Evolutionary conservation across 257 asterid species (phyloP).

Genomic region (Rehmannia glutinosa): DNA sequence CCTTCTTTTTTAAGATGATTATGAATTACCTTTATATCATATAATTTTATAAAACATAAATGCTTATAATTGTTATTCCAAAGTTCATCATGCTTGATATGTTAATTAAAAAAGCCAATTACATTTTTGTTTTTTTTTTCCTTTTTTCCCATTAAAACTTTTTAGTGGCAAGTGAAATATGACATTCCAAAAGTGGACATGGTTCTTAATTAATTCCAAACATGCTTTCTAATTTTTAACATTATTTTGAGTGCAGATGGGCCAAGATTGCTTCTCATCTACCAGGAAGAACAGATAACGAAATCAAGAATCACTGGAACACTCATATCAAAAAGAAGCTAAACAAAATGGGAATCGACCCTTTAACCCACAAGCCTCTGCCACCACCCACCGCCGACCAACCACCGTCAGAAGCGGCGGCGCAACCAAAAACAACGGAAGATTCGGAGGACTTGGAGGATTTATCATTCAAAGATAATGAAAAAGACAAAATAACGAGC

Average conservation of each 20-base stretch:
- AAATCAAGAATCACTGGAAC: constrained; percentile 48
- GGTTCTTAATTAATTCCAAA: too few relatives aligned
- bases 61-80: too few relatives aligned
- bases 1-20: too few relatives aligned
- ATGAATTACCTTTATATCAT: too few relatives aligned
- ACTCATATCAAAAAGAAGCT: constrained; percentile 40
- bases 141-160: too few relatives aligned
- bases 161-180: too few relatives aligned
- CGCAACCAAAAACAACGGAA: not conserved
- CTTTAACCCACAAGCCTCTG: constrained; percentile 37
- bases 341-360: constrained; percentile 44
- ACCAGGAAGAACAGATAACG: constrained; percentile 45
- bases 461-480: not conserved
- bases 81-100: too few relatives aligned
- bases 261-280: constrained; percentile 39
- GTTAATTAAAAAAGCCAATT: too few relatives aligned
- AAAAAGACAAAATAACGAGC: not conserved
- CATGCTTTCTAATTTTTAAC: too few relatives aligned
- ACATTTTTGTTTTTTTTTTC: too few relatives aligned
- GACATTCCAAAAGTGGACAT: too few relatives aligned
- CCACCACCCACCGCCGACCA: constrained; percentile 14
- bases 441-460: not conserved
- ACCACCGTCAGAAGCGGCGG: not conserved
- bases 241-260: constrained; percentile 27
- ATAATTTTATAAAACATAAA: too few relatives aligned